Percentiles rank a stretch among this genome's conserved stretches.
Conservation (phyloP, 1,284 basidiomycete genomes). For the Tylopilus orsonianus region DNA sequence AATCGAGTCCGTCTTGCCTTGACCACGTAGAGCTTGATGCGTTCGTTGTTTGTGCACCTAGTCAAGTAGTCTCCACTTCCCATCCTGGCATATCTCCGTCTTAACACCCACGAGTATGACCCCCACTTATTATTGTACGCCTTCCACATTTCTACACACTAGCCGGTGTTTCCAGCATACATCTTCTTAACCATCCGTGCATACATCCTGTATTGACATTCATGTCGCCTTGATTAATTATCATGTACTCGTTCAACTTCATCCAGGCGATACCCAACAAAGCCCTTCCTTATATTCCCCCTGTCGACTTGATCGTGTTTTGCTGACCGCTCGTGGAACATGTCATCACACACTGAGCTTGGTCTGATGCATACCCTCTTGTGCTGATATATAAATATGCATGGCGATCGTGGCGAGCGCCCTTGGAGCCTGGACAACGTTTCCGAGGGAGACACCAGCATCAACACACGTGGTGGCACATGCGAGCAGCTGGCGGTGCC, state of each 20-base stretch:
- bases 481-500: no score
- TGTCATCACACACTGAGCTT: no score
- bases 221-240: slow-evolving; percentile 16
- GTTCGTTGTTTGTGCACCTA: slow-evolving; percentile 12
- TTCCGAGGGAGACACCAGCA: no score
- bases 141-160: slow-evolving; percentile 6
- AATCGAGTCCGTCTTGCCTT: not conserved
- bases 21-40: slow-evolving; percentile 6
- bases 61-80: slow-evolving; percentile 6
- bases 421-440: no score
- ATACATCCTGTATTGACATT: slow-evolving; percentile 15
- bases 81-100: slow-evolving; percentile 5
- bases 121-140: slow-evolving; percentile 20
- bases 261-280: slow-evolving; percentile 6
- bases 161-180: slow-evolving; percentile 7
- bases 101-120: slow-evolving; percentile 7
- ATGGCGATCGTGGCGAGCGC: no score
- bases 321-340: no score
- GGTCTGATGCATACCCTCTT: no score
- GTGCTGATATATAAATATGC: no score
- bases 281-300: not conserved
- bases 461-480: no score
- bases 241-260: slow-evolving; percentile 13
- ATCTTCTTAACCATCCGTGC: not conserved
- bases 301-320: not conserved